Conservation (phyloP, 768 basidiomycete genomes). For the Podaxis sp. region DNA sequence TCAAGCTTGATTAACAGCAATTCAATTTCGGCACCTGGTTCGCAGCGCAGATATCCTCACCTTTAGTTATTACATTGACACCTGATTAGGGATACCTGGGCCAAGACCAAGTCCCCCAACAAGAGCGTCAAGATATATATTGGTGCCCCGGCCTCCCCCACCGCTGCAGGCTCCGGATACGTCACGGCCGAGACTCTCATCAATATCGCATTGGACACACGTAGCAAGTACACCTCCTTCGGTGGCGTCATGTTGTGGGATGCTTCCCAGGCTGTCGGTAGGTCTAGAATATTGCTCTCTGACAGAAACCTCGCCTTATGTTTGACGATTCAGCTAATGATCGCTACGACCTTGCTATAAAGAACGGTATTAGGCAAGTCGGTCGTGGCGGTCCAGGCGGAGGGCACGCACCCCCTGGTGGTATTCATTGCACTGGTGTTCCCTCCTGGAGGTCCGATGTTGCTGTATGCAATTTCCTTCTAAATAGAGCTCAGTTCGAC, state of each 20-base stretch:
- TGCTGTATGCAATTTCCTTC: conserved; percentile 41
- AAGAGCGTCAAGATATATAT: conserved; percentile 54
- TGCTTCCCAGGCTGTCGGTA: conserved; percentile 39
- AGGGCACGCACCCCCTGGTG: conserved; percentile 22
- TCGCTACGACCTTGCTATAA: conserved; percentile 41
- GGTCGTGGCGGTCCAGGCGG: conserved; percentile 20
- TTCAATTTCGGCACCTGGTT: conserved; percentile 53
- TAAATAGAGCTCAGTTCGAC: conserved; percentile 12
- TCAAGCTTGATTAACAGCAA: conserved; percentile 24
- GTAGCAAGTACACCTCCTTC: conserved; percentile 49
- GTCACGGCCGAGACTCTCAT: conserved; percentile 42
- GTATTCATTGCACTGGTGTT: conserved; percentile 39
- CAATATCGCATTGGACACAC: conserved; percentile 38
- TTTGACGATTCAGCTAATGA: conserved; percentile 30
- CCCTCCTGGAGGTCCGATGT: conserved; percentile 37
- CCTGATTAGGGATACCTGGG: conserved; percentile 50
- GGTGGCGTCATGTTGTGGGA: conserved; percentile 51
- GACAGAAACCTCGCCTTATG: not conserved
- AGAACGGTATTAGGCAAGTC: conserved; percentile 32
- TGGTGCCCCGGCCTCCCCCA: conserved; percentile 51
- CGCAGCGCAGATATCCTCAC: not conserved
- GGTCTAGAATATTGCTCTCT: not conserved
- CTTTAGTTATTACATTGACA: not conserved
- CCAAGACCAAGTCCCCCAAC: conserved; percentile 52
- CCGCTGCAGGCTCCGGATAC: conserved; percentile 53